phyloP scores from a whole-genome alignment of 2,329 filamentous ascomycete genomes.

The Talaromyces sp. region DNA sequence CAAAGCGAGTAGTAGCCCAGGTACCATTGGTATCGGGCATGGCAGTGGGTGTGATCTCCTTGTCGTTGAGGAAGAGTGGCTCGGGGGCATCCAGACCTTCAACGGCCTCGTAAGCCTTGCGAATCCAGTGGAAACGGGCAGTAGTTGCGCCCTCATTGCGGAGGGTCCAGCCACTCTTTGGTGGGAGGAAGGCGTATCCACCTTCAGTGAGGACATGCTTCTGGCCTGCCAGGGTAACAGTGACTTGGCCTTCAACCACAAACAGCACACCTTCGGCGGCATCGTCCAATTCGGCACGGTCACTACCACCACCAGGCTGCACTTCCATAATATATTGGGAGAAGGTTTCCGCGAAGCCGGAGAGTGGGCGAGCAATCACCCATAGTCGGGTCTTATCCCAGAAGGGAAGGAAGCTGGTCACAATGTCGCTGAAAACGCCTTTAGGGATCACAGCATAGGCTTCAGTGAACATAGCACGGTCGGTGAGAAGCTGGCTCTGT shows the following conservation, averaged over 20 bases:
- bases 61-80: constrained; percentile 28
- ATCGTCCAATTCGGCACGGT: constrained; percentile 24
- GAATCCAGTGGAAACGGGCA: constrained; percentile 29
- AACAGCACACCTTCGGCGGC: constrained; percentile 25
- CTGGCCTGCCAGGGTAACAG: constrained; percentile 15
- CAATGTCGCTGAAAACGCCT: constrained; percentile 28
- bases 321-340: constrained; percentile 34
- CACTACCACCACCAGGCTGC: constrained; percentile 25
- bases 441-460: constrained; percentile 28
- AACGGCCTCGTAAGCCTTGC: constrained; percentile 27
- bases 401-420: constrained; percentile 30
- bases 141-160: constrained; percentile 20
- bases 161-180: constrained; percentile 28
- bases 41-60: constrained; percentile 21
- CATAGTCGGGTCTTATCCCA: constrained; percentile 30
- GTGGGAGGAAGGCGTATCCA: constrained; percentile 27
- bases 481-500: constrained; percentile 27
- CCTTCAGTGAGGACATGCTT: constrained; percentile 26
- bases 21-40: constrained; percentile 29
- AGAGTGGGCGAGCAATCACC: constrained; percentile 28
- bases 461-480: constrained; percentile 32
- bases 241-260: constrained; percentile 28
- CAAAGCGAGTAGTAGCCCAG: constrained; percentile 29
- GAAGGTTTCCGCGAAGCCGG: constrained; percentile 30
- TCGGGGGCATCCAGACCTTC: constrained; percentile 26